Conservation (phyloP, 805 yeast species). For the Diddensiella santjacobensis region DNA sequence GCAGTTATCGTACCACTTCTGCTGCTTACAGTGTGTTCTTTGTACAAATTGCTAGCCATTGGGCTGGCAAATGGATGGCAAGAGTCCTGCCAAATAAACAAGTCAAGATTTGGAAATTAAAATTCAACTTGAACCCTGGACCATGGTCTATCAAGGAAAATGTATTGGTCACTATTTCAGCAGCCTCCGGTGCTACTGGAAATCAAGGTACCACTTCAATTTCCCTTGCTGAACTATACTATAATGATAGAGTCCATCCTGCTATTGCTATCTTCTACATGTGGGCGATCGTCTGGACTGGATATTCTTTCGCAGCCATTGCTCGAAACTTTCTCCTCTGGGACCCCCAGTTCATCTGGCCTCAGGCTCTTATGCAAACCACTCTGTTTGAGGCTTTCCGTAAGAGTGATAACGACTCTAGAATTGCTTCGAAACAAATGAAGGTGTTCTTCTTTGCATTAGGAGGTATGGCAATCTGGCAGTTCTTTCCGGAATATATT, state of each 20-base stretch:
- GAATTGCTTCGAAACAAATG: conserved; percentile 15
- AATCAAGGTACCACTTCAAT: conserved; percentile 13
- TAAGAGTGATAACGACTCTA: conserved; percentile 12
- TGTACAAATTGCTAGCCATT: conserved; percentile 14
- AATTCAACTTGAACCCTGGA: conserved; percentile 46
- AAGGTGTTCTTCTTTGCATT: conserved; percentile 14
- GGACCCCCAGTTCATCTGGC: conserved; percentile 17
- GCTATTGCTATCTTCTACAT: conserved; percentile 15
- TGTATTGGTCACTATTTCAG: conserved; percentile 13
- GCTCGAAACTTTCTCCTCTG: conserved; percentile 14
- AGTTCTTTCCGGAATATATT: conserved; percentile 15
- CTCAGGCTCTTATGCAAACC: conserved; percentile 18
- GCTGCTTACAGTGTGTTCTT: conserved; percentile 15
- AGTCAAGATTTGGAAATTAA: conserved; percentile 21
- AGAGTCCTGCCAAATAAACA: conserved; percentile 37
- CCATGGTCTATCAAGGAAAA: conserved; percentile 53
- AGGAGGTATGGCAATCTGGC: conserved; percentile 11
- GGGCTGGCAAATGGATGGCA: conserved; percentile 15
- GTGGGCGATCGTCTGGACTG: conserved; percentile 20
- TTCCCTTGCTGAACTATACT: conserved; percentile 14
- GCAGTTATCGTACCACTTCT: conserved; percentile 11
- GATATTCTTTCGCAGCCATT: conserved; percentile 17
- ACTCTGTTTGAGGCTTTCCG: conserved; percentile 14
- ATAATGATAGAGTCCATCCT: conserved; percentile 12
- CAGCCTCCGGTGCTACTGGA: conserved; percentile 18